phyloP scores from a whole-genome alignment of 2,329 filamentous ascomycete species.

The Colletotrichum sp. region DNA sequence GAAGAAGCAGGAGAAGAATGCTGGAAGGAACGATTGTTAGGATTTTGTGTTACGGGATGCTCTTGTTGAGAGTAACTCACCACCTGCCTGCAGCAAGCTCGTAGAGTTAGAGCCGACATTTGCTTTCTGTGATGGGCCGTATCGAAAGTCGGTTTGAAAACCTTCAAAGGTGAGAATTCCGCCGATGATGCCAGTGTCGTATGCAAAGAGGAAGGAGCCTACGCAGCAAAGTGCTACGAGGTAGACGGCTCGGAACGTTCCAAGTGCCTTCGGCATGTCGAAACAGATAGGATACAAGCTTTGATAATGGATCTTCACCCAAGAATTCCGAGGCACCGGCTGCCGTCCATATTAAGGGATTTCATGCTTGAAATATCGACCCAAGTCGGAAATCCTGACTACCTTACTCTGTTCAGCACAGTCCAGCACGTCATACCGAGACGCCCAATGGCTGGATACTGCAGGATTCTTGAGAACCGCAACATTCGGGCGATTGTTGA shows the following conservation, averaged over 20 bases:
- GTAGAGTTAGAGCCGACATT: constrained; percentile 43
- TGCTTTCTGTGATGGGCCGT: constrained; percentile 30
- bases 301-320: neutral
- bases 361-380: neutral
- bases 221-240: constrained; percentile 41
- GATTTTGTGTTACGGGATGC: neutral
- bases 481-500: neutral
- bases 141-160: constrained; percentile 43
- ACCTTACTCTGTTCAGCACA: neutral
- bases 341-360: neutral
- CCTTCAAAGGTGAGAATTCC: constrained; percentile 41
- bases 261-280: constrained; percentile 25
- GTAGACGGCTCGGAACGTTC: constrained; percentile 40
- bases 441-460: neutral
- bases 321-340: neutral
- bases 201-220: constrained; percentile 45
- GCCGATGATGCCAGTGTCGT: constrained; percentile 48
- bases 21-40: constrained; percentile 20
- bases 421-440: neutral
- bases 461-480: neutral
- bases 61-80: constrained; percentile 23
- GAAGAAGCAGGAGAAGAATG: constrained; percentile 48
- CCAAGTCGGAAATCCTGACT: too few species aligned
- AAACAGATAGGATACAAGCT: neutral
- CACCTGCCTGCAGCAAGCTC: constrained; percentile 45